Conservation (phyloP, 805 yeast genomes). For the Wickerhamomyces canadensis region DNA sequence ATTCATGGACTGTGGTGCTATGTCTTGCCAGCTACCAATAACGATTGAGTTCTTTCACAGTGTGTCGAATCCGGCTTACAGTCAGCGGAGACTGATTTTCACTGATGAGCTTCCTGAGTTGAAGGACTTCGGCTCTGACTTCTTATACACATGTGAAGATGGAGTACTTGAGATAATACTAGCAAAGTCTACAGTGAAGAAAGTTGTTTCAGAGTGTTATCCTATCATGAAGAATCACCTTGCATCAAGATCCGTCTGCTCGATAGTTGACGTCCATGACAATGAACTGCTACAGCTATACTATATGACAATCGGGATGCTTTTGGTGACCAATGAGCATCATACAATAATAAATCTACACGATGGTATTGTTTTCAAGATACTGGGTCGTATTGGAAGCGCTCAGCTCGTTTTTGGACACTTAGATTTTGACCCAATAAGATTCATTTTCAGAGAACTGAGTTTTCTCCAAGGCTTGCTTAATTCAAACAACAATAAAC, state of each 20-base stretch:
- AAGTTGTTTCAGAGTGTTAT: not conserved
- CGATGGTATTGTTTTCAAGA: not conserved
- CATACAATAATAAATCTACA: not conserved
- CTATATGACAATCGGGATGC: not conserved
- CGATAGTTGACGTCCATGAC: too few species aligned
- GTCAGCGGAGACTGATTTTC: not conserved
- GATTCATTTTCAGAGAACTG: not conserved
- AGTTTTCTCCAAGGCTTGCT: not conserved
- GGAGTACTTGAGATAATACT: not conserved
- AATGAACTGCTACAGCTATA: not conserved
- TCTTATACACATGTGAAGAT: not conserved
- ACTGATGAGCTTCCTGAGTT: not conserved
- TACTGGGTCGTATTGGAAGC: not conserved
- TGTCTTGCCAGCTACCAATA: not conserved
- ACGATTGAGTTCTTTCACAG: not conserved
- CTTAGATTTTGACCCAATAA: not conserved
- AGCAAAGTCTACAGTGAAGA: not conserved
- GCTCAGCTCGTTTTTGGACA: not conserved
- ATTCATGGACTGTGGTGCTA: too few species aligned
- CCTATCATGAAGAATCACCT: not conserved
- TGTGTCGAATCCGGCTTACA: not conserved
- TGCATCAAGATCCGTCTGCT: not conserved
- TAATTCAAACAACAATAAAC: slow-evolving; percentile 1
- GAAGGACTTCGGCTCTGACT: not conserved
- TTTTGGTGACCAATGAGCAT: not conserved